phyloP scores from a whole-genome alignment of 805 yeast species.

The Yamadazyma akitaensis region DNA sequence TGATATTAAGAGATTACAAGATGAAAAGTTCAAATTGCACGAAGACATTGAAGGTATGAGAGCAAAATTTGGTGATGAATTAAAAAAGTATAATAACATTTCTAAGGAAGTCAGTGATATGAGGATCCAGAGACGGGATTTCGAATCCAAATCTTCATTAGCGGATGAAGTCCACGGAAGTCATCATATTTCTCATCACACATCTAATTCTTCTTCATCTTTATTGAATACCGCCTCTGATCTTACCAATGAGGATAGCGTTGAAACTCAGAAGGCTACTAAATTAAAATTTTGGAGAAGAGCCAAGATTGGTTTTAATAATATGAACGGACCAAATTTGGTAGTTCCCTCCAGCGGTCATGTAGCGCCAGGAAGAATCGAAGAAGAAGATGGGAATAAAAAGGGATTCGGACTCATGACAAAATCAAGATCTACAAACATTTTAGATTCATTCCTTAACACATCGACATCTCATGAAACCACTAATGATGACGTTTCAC shows the following conservation, averaged over 20 bases:
- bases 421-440: constrained; percentile 48
- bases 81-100: constrained; percentile 20
- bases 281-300: constrained; percentile 45
- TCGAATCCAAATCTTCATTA: constrained; percentile 22
- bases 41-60: constrained; percentile 11
- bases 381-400: constrained; percentile 9
- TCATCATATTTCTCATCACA: constrained; percentile 6
- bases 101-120: constrained; percentile 52
- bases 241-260: constrained; percentile 18
- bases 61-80: constrained; percentile 12
- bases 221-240: constrained; percentile 12
- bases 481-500: constrained; percentile 9
- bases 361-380: constrained; percentile 4
- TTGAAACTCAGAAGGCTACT: constrained; percentile 40
- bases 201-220: constrained; percentile 19
- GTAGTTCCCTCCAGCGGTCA: constrained; percentile 8
- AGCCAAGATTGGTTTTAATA: constrained; percentile 31
- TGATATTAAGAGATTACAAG: constrained; percentile 19
- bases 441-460: constrained; percentile 34
- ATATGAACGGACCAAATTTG: constrained; percentile 10
- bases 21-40: constrained; percentile 22
- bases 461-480: background rate
- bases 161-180: background rate
- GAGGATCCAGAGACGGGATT: constrained; percentile 41
- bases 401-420: constrained; percentile 15